Evolutionary conservation across 2,329 filamentous ascomycete genomes (phyloP).

Genomic region (Fusarium chlamydosporum): DNA sequence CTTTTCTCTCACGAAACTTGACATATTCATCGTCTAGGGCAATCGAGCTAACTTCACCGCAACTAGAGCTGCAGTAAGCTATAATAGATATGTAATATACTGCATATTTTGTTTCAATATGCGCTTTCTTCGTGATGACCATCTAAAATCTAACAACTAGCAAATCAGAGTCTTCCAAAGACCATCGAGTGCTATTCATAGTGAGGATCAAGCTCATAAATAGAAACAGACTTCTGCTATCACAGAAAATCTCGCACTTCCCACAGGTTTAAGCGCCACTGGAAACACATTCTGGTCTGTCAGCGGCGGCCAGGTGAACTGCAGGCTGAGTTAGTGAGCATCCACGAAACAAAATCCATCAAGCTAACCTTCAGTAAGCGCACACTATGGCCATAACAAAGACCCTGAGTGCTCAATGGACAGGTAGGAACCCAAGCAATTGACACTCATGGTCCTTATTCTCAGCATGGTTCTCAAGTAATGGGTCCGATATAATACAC

Average conservation of each 20-base stretch:
- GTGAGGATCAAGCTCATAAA: background rate
- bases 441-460: background rate
- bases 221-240: constrained; percentile 2
- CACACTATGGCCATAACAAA: constrained; percentile 26
- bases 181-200: constrained; percentile 3
- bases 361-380: constrained; percentile 28
- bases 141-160: background rate
- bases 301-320: constrained; percentile 34
- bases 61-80: background rate
- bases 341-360: constrained; percentile 39
- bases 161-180: background rate
- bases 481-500: constrained; percentile 25
- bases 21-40: background rate
- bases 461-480: constrained; percentile 22
- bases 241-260: background rate
- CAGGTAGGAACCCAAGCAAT: background rate
- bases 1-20: background rate
- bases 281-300: background rate
- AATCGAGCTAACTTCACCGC: background rate
- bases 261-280: constrained; percentile 25
- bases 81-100: background rate
- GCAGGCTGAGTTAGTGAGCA: constrained; percentile 14
- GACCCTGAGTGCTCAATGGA: constrained; percentile 1
- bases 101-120: constrained; percentile 30
- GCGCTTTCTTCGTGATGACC: constrained; percentile 12